These are phyloP conservation scores for Lecanoromycetidae sp. DNA, from an alignment of 2,329 filamentous ascomycete species.

Conservation along the genomic window DNA sequence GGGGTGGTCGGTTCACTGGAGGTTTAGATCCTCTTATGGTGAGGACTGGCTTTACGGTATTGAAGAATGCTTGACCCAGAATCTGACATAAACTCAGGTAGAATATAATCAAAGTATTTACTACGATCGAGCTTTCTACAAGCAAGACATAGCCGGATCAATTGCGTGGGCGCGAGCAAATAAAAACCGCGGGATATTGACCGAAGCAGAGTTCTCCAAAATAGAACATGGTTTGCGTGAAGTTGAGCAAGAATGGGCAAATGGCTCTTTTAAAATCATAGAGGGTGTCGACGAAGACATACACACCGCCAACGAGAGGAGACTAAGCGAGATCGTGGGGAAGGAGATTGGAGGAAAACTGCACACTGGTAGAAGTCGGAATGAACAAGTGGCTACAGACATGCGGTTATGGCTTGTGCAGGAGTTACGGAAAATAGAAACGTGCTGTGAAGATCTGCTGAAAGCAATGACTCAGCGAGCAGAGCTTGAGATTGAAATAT, in stretches of 20 bases:
- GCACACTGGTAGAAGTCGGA: constrained; percentile 71
- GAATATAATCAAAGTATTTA: constrained; percentile 70
- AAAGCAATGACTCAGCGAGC: constrained; percentile 57
- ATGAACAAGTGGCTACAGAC: constrained; percentile 82
- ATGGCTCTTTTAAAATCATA: constrained; percentile 24
- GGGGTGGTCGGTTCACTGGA: constrained; percentile 23
- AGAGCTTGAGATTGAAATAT: constrained; percentile 58
- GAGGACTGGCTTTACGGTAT: background rate
- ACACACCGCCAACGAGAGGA: constrained; percentile 39
- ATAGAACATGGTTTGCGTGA: constrained; percentile 60
- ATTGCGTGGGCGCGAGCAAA: constrained; percentile 77
- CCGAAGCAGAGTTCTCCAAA: constrained; percentile 49
- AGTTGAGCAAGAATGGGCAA: constrained; percentile 37
- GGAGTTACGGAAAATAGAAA: constrained; percentile 57
- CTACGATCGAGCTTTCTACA: constrained; percentile 67
- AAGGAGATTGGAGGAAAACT: constrained; percentile 77
- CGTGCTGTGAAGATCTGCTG: constrained; percentile 55
- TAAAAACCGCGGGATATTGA: constrained; percentile 47
- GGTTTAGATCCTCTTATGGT: background rate
- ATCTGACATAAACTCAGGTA: background rate
- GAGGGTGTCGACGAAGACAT: constrained; percentile 34
- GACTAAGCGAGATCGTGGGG: constrained; percentile 64
- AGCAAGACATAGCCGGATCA: constrained; percentile 66
- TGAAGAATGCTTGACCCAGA: background rate
- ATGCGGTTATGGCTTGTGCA: constrained; percentile 82